These are phyloP conservation scores for Apiospora phragmitis DNA, from an alignment of 2,329 filamentous ascomycete species.

Conservation along the genomic window DNA sequence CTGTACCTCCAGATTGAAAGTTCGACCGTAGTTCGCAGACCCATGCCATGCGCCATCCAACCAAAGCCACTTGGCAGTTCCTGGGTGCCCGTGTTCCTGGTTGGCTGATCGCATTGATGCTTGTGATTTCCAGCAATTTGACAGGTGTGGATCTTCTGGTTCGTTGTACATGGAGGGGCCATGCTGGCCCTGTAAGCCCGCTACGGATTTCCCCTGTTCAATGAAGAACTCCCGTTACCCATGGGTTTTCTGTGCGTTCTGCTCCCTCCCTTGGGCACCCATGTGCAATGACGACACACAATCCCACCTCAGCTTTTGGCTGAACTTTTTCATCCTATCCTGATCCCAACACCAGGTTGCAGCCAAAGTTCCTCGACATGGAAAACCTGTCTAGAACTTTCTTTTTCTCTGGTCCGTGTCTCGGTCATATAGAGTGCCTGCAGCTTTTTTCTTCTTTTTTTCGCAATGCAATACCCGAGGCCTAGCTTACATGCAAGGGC, in stretches of 20 bases:
- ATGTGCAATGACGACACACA: constrained; percentile 5
- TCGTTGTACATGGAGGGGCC: background rate
- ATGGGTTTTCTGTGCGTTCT: background rate
- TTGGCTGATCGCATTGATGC: constrained; percentile 4
- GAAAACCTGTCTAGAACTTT: background rate
- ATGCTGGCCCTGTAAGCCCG: background rate
- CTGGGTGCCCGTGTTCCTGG: background rate
- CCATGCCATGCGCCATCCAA: background rate
- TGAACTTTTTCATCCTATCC: background rate
- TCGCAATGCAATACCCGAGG: background rate
- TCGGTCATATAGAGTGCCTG: background rate
- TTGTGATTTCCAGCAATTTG: constrained; percentile 7
- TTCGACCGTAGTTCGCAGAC: background rate
- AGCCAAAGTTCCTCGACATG: background rate
- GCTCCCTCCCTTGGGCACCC: background rate
- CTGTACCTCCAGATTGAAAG: background rate
- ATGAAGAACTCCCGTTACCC: background rate
- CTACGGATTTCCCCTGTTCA: background rate
- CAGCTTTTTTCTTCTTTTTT: background rate
- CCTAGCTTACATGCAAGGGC: background rate
- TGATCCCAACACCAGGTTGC: background rate
- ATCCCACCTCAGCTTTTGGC: background rate
- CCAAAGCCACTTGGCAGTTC: background rate
- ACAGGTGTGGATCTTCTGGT: background rate
- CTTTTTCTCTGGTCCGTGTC: background rate